Base-by-base conservation (phyloP, 352 stramenopile species). In the Blastocystis sp. region DNA sequence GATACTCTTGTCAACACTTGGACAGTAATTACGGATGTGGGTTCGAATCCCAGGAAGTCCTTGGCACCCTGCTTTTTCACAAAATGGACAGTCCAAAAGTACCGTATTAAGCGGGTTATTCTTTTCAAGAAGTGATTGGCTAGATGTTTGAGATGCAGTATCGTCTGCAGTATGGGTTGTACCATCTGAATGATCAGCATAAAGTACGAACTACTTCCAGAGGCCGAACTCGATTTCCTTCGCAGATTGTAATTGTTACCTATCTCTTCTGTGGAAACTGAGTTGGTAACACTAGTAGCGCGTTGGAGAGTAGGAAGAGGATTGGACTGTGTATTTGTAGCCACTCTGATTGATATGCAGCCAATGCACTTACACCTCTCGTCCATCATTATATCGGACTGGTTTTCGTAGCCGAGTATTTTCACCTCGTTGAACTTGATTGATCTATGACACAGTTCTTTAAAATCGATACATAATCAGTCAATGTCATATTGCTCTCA, bases 71-170 rank as follows among this genome's bases (percentile, higher is more conserved):
- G 73, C 59, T 55, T 85, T 85, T 55, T 85, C n/a, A 43, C 73
- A 85, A 43, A 85, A 85, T 24, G 73, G 73, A 47, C 73, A 85
- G 53, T 85, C 73, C 73, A 85, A 66, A 59, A 59, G 50, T 16
- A 85, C 68, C 1, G 73, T 53, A 45, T 85, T 85, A 37, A 66
- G 73, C 50, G 53, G 73, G 45, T 66, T 85, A 34, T 68, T 68
- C 53, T 68, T 66, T 8, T 85, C 73, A 20, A 85, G 20, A 18
- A 37, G 26, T 41, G 34, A 59, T 30, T 65, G 30, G 20, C 41
- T 18, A 9, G 64, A 41, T 18, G 24, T 41, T 18, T 30, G 64
- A 50, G 64, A 75, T 1, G 41, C 26, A 5, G 64, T 53, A 66
- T 34, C 59, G 9, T 30, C 41, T 9, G 13, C 59, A 66, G 59